These are phyloP conservation scores for Diaporthe citri DNA, from an alignment of 2,329 filamentous ascomycete genomes.

Conservation along the genomic window DNA sequence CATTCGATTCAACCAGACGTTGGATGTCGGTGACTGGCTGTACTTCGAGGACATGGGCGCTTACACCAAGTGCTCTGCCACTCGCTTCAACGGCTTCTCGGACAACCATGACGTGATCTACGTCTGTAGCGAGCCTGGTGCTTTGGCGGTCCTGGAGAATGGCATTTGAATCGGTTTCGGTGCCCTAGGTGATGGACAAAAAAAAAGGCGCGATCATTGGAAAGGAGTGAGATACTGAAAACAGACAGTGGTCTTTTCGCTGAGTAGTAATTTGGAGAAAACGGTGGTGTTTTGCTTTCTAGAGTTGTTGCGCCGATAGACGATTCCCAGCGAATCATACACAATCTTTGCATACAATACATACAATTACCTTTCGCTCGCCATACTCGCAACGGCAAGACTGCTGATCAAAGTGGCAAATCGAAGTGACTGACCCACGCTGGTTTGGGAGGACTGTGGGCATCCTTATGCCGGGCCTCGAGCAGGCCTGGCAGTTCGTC, in stretches of 20 bases:
- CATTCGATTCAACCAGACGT: constrained; percentile 79
- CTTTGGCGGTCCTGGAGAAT: constrained; percentile 74
- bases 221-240: not conserved
- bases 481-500: not conserved
- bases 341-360: constrained; percentile 24
- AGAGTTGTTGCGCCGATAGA: constrained; percentile 22
- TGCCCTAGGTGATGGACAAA: not conserved
- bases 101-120: constrained; percentile 95
- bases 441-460: not conserved
- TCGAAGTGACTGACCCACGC: not conserved
- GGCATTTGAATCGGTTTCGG: not conserved
- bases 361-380: not conserved
- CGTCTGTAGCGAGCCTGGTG: constrained; percentile 92
- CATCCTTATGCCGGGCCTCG: no score
- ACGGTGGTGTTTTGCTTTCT: constrained; percentile 25
- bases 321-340: constrained; percentile 25
- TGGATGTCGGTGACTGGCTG: constrained; percentile 96
- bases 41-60: constrained; percentile 99
- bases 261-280: not conserved
- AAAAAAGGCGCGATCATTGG: not conserved
- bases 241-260: not conserved
- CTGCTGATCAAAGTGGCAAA: not conserved
- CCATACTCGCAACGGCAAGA: not conserved
- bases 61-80: constrained; percentile 98
- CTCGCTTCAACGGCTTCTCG: constrained; percentile 96